Conservation (phyloP, 305 asterid genomes). For the Solanum chacoense region DNA sequence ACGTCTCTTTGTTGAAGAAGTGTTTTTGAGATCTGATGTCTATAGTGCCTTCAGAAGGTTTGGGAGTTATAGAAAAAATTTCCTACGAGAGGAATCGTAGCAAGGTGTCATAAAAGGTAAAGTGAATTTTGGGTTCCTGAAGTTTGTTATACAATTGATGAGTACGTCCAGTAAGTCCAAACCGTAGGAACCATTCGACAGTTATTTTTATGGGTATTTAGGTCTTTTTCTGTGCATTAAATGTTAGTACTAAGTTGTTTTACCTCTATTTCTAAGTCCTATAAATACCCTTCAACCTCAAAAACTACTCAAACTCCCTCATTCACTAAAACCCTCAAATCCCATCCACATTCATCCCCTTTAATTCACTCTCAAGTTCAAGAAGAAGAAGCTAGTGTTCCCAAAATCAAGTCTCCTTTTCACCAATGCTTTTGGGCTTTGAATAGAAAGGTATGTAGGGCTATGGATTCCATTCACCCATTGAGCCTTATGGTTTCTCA, state of each 20-base stretch:
- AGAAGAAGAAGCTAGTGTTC: neutral
- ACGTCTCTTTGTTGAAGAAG: too few relatives aligned
- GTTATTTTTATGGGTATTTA: too few relatives aligned
- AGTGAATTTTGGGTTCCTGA: too few relatives aligned
- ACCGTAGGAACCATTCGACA: too few relatives aligned
- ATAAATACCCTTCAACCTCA: neutral
- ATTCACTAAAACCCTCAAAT: neutral
- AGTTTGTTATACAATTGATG: too few relatives aligned
- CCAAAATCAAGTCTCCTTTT: neutral
- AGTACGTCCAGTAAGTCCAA: too few relatives aligned
- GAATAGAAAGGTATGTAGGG: neutral
- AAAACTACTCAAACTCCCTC: neutral
- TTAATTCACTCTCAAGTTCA: neutral
- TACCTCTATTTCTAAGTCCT: neutral
- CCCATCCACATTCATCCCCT: neutral
- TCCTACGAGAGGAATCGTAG: too few relatives aligned
- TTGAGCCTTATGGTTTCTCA: neutral
- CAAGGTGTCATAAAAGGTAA: too few relatives aligned
- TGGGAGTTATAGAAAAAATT: too few relatives aligned
- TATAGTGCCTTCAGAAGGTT: too few relatives aligned
- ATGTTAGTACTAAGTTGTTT: neutral
- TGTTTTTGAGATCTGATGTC: too few relatives aligned
- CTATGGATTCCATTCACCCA: neutral
- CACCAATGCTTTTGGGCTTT: neutral
- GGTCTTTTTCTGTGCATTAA: too few relatives aligned